Conservation (phyloP, 2,329 filamentous ascomycete species). For the Neonectria neomacrospora region DNA sequence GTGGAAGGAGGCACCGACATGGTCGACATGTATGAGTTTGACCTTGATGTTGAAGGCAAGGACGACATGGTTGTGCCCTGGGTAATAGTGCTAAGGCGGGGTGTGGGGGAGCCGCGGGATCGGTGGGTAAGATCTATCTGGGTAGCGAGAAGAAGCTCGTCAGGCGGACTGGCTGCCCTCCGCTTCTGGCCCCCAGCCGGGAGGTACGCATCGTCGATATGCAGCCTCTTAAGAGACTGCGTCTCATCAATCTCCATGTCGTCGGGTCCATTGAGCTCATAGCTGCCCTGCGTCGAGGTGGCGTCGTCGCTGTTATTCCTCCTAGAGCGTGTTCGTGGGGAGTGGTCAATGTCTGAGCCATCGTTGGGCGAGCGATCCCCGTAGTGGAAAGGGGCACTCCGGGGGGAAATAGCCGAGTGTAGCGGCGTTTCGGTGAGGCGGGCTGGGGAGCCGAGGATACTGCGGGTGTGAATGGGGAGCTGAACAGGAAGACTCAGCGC, state of each 20-base stretch:
- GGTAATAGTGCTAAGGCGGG: conserved; percentile 59
- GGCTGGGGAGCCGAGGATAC: conserved; percentile 57
- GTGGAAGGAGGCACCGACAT: conserved; percentile 56
- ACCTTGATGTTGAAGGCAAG: conserved; percentile 56
- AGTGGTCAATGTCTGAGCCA: conserved; percentile 58
- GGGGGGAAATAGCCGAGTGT: conserved; percentile 61
- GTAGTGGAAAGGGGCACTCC: conserved; percentile 56
- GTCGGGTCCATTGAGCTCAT: conserved; percentile 52
- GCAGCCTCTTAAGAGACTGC: conserved; percentile 61
- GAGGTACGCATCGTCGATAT: conserved; percentile 59
- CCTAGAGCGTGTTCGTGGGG: conserved; percentile 57
- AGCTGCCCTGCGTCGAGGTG: conserved; percentile 57
- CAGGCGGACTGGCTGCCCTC: conserved; percentile 65
- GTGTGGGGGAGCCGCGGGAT: conserved; percentile 64
- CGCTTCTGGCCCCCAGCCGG: conserved; percentile 62
- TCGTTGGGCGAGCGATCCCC: conserved; percentile 57
- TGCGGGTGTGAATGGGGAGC: conserved; percentile 53
- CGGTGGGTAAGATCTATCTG: conserved; percentile 60
- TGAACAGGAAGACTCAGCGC: conserved; percentile 58
- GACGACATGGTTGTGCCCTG: conserved; percentile 58
- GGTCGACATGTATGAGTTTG: conserved; percentile 60
- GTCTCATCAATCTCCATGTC: conserved; percentile 65
- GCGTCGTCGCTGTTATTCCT: conserved; percentile 66
- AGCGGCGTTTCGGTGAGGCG: conserved; percentile 59
- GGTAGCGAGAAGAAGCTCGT: conserved; percentile 55